A percentile compares a stretch with the other conserved stretches of the same genome.
These are phyloP conservation scores for Lentinula lateritia DNA, from an alignment of 768 basidiomycete species.

Conservation along the genomic window DNA sequence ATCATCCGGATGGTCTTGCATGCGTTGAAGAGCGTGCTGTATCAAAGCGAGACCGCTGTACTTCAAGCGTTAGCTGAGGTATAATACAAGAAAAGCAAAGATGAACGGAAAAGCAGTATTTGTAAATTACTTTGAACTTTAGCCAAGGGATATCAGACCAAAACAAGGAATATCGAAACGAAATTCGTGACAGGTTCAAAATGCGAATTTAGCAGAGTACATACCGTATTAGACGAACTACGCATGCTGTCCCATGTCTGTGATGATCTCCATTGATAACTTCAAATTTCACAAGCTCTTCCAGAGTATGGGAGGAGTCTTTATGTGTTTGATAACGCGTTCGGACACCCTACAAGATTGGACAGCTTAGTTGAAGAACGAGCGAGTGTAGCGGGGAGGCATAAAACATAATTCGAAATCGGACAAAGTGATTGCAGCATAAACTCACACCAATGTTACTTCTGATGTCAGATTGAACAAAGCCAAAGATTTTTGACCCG, in stretches of 20 bases:
- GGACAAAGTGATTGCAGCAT: not conserved
- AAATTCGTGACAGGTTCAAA: not conserved
- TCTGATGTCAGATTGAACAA: constrained; percentile 67
- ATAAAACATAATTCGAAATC: too few species aligned
- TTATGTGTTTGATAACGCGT: constrained; percentile 38
- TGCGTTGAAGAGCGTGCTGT: constrained; percentile 60
- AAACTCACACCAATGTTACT: constrained; percentile 55
- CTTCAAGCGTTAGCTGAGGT: constrained; percentile 1
- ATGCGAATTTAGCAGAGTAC: constrained; percentile 15
- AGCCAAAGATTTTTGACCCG: constrained; percentile 64
- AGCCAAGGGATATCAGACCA: not conserved
- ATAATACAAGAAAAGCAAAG: not conserved
- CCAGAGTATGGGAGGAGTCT: constrained; percentile 48
- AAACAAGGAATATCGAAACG: not conserved
- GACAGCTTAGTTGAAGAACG: not conserved
- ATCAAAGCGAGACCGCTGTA: constrained; percentile 63
- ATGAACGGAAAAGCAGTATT: not conserved
- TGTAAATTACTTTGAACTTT: too few species aligned
- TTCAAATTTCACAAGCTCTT: constrained; percentile 54
- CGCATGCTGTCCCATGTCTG: constrained; percentile 51
- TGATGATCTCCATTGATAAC: constrained; percentile 23
- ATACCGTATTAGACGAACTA: constrained; percentile 64
- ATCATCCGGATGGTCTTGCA: constrained; percentile 45
- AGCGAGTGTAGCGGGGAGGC: not conserved
- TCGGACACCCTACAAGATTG: constrained; percentile 53